Base-by-base conservation (phyloP, 1,139 yeast genomes). In the Sugiyamaella pinicola region DNA sequence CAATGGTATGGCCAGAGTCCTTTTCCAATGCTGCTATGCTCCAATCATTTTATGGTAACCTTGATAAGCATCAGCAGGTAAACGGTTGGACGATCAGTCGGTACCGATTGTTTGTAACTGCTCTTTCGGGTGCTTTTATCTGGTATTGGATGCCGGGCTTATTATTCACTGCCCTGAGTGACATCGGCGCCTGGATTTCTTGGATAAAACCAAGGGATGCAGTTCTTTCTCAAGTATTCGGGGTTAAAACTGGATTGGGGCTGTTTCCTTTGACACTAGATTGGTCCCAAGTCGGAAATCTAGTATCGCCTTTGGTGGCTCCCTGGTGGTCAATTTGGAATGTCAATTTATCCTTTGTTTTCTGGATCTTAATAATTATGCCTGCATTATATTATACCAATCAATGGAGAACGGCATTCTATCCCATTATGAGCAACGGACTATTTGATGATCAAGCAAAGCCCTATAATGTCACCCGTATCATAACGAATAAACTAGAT, bases 81-180 rank as follows among this genome's bases (percentile, higher is more conserved):
- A 47, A 79, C 59, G 85, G 85, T 5, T 81, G 85, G 85, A 70
- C 64, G 7, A 69, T 79, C 28, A 64, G 78, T 3, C 71, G 79
- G 50, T 79, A 74, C 60, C 66, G 67, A 21, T 67, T 79, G 59
- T 83, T 83, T 68, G 70, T 75, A 54, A 45, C 70, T 24, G 58
- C 66, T 2, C 69, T 75, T 50, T 50, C 51, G 8, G 67, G 64
- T 18, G 74, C 80, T 57, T 81, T 82, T 58, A 31, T 70, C 12
- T 83, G 79, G 68, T 78, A 73, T 62, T 83, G 86, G 85, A 42
- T 83, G 15, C 87, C 87, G 13, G 71, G 73, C 53, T 80, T 74
- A 55, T 58, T 82, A 7, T 79, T 81, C 63, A 66, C 68, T 42
- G 82, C 82, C 0, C 64, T 82, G n/a, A 74, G 80, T 2, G 69